Evolutionary conservation across 805 yeast species (phyloP), one percentile per base, ranked within the genome.

Genomic region (Dipodascopsis uninucleata): DNA sequence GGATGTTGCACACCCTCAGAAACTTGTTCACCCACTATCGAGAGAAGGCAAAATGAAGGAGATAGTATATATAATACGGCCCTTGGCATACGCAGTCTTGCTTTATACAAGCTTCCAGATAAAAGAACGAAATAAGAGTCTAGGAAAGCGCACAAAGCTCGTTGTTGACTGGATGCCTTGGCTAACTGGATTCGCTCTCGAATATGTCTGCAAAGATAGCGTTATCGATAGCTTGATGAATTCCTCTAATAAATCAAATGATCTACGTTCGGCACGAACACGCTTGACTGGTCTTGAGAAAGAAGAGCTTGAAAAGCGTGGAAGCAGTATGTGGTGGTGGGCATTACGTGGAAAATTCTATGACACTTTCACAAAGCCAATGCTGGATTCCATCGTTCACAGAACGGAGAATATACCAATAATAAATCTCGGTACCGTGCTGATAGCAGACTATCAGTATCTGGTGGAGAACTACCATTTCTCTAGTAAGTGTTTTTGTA

Each of bases 111-210:
- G 36, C 5, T 21, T 28, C 29, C 44, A 43, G 12, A 10, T 29
- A 23, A 23, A 22, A 1, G 28, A 29, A 16, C 17, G 23, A 3
- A 12, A 23, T 2, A n/a, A n/a, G n/a, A n/a, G n/a, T n/a, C n/a
- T n/a, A n/a, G n/a, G n/a, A n/a, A 16, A 12, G 10, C 23, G 31
- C 4, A 21, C 23, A 7, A 7, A 24, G 10, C 20, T 21, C 6
- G 7, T 17, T 10, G 16, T 45, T 10, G 58, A 60, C 36, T 69
- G 72, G 72, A 58, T 61, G 10, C 73, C 73, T 2, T 69, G 73
- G 73, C 31, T 64, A 3, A 44, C 59, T 12, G 73, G 73, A 3
- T 23, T 64, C 7, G 54, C 56, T 2, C 38, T 66, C 4, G 72
- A 69, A 44, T 53, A 57, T n/a, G 17, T 56, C 26, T 54, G 68